Conservation (phyloP, 2,329 filamentous ascomycete genomes). For the Diaporthe nobilis region DNA sequence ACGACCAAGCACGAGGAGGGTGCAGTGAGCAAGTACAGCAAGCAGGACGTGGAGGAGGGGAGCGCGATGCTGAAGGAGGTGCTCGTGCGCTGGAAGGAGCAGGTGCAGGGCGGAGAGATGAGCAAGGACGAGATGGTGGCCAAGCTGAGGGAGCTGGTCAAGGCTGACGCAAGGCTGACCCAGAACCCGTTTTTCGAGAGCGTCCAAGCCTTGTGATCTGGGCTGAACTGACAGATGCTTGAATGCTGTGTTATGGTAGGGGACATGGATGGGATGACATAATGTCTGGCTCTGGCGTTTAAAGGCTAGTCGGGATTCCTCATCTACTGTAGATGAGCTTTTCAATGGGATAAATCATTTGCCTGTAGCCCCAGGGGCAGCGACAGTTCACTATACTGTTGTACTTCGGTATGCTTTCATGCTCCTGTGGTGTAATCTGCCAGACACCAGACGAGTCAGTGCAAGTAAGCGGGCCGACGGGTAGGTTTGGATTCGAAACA, state of each 20-base stretch:
- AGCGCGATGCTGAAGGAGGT: constrained; percentile 88
- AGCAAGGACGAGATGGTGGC: constrained; percentile 82
- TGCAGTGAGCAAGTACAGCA: constrained; percentile 73
- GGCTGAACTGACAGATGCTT: background rate
- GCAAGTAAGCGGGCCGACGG: background rate
- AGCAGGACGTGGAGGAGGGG: constrained; percentile 90
- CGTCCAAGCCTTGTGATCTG: constrained; percentile 65
- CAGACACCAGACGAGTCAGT: background rate
- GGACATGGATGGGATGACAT: constrained; percentile 16
- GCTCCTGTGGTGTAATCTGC: constrained; percentile 10
- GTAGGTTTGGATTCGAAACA: constrained; percentile 24
- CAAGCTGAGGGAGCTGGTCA: constrained; percentile 84
- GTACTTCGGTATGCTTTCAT: background rate
- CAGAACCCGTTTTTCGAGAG: constrained; percentile 80
- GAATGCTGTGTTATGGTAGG: background rate
- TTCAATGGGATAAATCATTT: background rate
- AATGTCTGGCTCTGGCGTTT: constrained; percentile 10
- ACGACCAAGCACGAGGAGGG: constrained; percentile 79
- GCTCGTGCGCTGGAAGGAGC: constrained; percentile 87
- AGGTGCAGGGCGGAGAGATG: constrained; percentile 73
- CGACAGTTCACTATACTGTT: background rate
- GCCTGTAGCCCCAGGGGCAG: background rate
- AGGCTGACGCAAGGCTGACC: constrained; percentile 75
- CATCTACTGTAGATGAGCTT: constrained; percentile 6
- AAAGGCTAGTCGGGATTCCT: background rate